Evolutionary conservation across 2,329 filamentous ascomycete species (phyloP).

Genomic region (Diaporthe helianthi): DNA sequence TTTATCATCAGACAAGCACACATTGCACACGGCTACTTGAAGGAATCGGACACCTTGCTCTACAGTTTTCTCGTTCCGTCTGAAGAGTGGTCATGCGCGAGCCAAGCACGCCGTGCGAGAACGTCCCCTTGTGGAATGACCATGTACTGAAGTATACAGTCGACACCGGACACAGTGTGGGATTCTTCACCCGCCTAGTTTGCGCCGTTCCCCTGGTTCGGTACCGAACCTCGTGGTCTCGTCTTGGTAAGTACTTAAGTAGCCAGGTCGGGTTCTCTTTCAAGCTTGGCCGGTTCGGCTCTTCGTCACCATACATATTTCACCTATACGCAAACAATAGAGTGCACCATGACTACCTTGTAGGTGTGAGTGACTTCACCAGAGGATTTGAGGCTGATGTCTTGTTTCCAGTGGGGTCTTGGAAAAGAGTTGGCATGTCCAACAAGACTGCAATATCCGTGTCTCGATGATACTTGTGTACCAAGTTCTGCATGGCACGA

Average conservation of each 20-base stretch:
- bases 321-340: not conserved
- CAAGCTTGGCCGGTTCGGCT: not conserved
- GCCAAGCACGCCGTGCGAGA: not conserved
- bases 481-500: too few relatives aligned
- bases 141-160: constrained; percentile 1
- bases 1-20: not conserved
- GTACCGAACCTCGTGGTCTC: not conserved
- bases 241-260: too few relatives aligned
- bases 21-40: not conserved
- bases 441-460: not conserved
- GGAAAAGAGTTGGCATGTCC: too few relatives aligned
- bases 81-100: not conserved
- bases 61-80: not conserved
- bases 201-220: not conserved
- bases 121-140: not conserved
- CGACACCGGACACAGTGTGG: constrained; percentile 14
- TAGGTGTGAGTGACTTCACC: too few relatives aligned
- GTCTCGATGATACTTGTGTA: too few relatives aligned
- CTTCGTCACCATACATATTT: too few relatives aligned
- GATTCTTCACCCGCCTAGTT: not conserved
- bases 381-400: not conserved
- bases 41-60: not conserved
- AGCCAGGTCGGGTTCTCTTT: not conserved
- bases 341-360: too few relatives aligned
- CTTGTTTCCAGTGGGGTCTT: too few relatives aligned